Evolutionary conservation across 2,329 filamentous ascomycete species (phyloP).

Genomic region (Aspergillus sojae): DNA sequence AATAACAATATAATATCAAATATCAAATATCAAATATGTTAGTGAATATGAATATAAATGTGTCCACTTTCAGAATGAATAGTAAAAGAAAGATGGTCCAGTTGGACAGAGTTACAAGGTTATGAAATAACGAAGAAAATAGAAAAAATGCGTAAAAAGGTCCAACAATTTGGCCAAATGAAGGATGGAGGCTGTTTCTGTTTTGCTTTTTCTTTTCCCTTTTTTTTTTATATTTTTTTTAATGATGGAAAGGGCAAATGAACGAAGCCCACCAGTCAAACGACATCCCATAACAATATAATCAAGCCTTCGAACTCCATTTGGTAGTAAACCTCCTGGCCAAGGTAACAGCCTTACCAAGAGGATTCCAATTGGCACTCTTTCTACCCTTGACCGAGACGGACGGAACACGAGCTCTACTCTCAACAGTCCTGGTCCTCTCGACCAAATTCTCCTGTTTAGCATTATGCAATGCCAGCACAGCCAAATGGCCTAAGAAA

Average conservation of each 20-base stretch:
- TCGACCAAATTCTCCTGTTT: conserved; percentile 23
- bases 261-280: not conserved
- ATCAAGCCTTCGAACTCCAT: conserved; percentile 27
- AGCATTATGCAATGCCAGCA: conserved; percentile 33
- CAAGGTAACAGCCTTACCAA: conserved; percentile 32
- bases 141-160: not conserved
- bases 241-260: conserved; percentile 5
- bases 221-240: not conserved
- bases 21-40: no score
- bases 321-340: conserved; percentile 30
- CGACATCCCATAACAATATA: not conserved
- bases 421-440: conserved; percentile 8
- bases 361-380: conserved; percentile 23
- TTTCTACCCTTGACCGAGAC: conserved; percentile 12
- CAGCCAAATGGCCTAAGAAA: conserved; percentile 45
- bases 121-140: not conserved
- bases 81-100: not conserved
- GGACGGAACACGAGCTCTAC: not conserved
- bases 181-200: not conserved
- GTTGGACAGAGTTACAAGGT: not conserved
- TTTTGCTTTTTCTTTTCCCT: no score
- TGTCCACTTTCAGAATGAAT: not conserved
- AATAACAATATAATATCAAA: not conserved
- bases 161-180: not conserved
- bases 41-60: not conserved